Evolutionary conservation across 148 eudicot genomes (phyloP).

Genomic region (Camellia granthamiana): DNA sequence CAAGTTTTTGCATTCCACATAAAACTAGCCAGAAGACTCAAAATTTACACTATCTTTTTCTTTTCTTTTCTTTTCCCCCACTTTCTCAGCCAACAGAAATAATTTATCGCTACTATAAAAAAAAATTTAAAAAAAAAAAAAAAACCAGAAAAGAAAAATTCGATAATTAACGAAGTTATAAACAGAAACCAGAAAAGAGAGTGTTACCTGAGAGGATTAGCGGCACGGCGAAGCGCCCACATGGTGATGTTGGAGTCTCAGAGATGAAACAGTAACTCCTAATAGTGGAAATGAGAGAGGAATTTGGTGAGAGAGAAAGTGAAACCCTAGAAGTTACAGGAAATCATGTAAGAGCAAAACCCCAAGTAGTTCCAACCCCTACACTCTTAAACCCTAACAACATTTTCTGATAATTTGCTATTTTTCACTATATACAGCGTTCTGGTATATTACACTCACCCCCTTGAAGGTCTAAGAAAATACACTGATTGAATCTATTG

Average conservation of each 20-base stretch:
- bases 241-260: conserved; percentile 22
- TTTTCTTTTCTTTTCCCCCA: background rate
- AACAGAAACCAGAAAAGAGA: background rate
- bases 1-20: background rate
- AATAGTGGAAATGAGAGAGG: background rate
- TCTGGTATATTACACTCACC: too few relatives aligned
- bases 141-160: background rate
- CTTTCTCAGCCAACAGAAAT: background rate
- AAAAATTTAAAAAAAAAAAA: background rate
- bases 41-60: background rate
- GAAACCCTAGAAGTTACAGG: background rate
- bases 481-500: too few relatives aligned
- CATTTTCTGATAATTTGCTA: background rate
- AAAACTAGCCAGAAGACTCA: background rate
- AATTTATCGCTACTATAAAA: background rate
- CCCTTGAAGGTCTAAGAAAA: too few relatives aligned
- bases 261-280: background rate
- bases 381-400: conserved; percentile 5
- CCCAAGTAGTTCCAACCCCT: background rate
- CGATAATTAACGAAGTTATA: background rate
- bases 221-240: conserved; percentile 77
- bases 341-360: too few relatives aligned
- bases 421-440: background rate
- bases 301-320: background rate
- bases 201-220: conserved; percentile 42